A percentile compares a stretch with the other conserved stretches of the same genome.
Conservation (phyloP, 1,284 basidiomycete species). For the Malassezia yamatoensis region DNA sequence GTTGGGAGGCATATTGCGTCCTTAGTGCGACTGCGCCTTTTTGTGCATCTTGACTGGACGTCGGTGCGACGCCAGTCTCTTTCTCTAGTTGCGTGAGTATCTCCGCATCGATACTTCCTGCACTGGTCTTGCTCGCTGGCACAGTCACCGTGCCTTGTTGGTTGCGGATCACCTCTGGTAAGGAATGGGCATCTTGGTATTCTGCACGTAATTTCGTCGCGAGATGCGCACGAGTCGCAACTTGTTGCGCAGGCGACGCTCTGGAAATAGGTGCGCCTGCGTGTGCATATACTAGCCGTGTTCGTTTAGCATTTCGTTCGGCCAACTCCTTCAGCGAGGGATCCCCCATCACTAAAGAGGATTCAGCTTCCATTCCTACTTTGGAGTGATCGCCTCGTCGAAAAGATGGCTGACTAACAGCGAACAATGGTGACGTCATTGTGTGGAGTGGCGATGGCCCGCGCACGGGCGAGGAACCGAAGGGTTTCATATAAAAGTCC, state of each 20-base stretch:
- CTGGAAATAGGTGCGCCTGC: not conserved
- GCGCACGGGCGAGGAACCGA: not conserved
- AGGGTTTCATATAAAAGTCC: no score
- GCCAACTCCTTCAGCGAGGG: conserved; percentile 5
- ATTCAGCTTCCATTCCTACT: no score
- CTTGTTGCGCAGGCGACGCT: not conserved
- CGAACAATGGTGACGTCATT: not conserved
- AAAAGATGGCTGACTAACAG: no score
- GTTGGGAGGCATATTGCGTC: conserved; percentile 7
- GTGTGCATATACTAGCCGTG: conserved; percentile 1
- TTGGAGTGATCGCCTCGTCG: no score
- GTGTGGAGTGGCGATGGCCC: not conserved
- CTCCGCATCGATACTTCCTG: conserved; percentile 11
- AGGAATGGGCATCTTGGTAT: conserved; percentile 72
- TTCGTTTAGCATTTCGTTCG: conserved; percentile 14
- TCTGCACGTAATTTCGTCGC: conserved; percentile 67
- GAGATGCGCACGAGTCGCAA: conserved; percentile 46
- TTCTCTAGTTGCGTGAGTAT: conserved; percentile 23
- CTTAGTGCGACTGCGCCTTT: conserved; percentile 15
- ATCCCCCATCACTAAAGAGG: no score
- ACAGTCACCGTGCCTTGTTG: conserved; percentile 60
- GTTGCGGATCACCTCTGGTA: conserved; percentile 68
- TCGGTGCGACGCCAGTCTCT: conserved; percentile 19
- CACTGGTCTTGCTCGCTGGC: conserved; percentile 39
- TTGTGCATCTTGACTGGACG: conserved; percentile 1